Conservation (phyloP, 805 yeast species). For the Blastobotrys terrestris region DNA sequence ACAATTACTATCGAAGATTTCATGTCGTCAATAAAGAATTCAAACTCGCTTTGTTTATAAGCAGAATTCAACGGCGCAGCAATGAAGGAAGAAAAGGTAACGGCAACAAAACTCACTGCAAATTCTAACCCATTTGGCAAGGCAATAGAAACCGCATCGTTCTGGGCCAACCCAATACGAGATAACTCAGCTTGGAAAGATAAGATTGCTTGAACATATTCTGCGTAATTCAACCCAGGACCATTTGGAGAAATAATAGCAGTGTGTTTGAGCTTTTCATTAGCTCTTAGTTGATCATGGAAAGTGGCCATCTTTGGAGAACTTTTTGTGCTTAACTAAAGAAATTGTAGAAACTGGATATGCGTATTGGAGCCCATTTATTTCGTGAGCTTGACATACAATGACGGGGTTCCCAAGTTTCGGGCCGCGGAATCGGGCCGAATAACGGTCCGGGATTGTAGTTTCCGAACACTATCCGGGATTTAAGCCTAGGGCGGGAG, state of each 20-base stretch:
- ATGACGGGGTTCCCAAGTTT: too few relatives aligned
- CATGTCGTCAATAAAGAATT: conserved; percentile 57
- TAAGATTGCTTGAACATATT: conserved; percentile 40
- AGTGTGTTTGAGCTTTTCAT: conserved; percentile 6
- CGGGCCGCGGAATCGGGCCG: too few relatives aligned
- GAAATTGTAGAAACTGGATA: too few relatives aligned
- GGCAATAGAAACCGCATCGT: conserved; percentile 51
- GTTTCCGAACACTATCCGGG: too few relatives aligned
- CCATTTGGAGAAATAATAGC: conserved; percentile 25
- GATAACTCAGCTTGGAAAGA: conserved; percentile 42
- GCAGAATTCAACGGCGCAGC: conserved; percentile 68
- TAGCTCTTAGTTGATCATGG: conserved; percentile 9
- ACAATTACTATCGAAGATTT: conserved; percentile 53
- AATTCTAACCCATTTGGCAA: conserved; percentile 58
- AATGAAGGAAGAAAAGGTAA: conserved; percentile 48
- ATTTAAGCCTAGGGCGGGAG: too few relatives aligned
- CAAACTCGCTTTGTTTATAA: conserved; percentile 55
- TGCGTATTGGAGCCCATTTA: too few relatives aligned
- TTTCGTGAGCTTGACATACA: too few relatives aligned
- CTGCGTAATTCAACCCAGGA: conserved; percentile 40
- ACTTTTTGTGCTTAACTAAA: too few relatives aligned
- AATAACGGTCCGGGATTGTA: too few relatives aligned
- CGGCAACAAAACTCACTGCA: conserved; percentile 48
- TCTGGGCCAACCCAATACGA: conserved; percentile 32
- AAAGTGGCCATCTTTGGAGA: conserved; percentile 21